phyloP scores from a whole-genome alignment of 179 eudicot species.

The Actinidia polygama region DNA sequence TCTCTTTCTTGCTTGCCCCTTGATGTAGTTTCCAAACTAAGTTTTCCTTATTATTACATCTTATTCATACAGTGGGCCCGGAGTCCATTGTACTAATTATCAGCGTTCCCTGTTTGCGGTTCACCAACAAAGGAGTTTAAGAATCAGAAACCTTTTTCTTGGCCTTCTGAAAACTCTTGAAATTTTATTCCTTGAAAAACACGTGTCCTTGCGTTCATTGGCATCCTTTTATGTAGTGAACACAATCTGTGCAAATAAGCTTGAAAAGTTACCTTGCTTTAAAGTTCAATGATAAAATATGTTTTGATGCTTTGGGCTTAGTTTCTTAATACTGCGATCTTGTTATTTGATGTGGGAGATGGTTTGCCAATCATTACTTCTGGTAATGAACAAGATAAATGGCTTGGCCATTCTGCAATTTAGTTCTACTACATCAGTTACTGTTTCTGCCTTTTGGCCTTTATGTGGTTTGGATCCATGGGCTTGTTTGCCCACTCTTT shows the following conservation, averaged over 20 bases:
- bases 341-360: background rate
- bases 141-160: background rate
- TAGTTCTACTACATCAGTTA: too few species aligned
- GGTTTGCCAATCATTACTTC: background rate
- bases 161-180: background rate
- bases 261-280: background rate
- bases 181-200: background rate
- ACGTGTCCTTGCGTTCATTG: background rate
- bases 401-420: too few species aligned
- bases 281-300: background rate
- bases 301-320: background rate
- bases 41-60: background rate
- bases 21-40: conserved; percentile 3
- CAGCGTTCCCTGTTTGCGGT: background rate
- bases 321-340: background rate
- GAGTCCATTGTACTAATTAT: background rate
- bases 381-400: background rate
- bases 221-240: background rate
- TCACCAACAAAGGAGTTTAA: background rate
- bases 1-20: background rate
- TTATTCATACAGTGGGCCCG: background rate
- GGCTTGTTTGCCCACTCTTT: background rate
- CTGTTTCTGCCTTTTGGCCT: too few species aligned
- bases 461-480: too few species aligned
- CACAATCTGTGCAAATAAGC: too few species aligned